Percentiles rank a stretch among this genome's conserved stretches.
Conservation (phyloP, 257 asterid genomes). For the Solanum appendiculatum region DNA sequence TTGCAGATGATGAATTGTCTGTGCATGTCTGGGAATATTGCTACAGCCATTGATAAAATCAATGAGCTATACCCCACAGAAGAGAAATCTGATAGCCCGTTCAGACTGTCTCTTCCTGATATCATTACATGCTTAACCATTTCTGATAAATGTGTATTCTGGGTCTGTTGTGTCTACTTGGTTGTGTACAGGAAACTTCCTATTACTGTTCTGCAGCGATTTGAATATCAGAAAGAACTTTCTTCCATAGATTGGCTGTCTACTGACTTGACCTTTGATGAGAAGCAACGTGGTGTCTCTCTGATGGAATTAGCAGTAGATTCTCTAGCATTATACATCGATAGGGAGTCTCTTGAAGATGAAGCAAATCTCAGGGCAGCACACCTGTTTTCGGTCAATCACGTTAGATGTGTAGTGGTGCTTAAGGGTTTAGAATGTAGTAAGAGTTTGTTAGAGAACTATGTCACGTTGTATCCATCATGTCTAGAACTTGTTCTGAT, state of each 20-base stretch:
- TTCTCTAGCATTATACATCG: slow-evolving; percentile 16
- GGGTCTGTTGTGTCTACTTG: slow-evolving; percentile 33
- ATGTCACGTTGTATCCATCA: slow-evolving; percentile 29
- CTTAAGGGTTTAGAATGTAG: slow-evolving; percentile 32
- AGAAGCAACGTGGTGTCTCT: slow-evolving; percentile 23
- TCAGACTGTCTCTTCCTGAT: slow-evolving; percentile 11
- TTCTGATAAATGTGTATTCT: slow-evolving; percentile 33
- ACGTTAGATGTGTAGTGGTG: slow-evolving; percentile 28
- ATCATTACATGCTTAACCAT: slow-evolving; percentile 16
- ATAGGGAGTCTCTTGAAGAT: slow-evolving; percentile 20
- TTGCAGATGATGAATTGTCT: slow-evolving; percentile 35
- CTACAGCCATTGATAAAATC: slow-evolving; percentile 27
- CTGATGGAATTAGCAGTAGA: slow-evolving; percentile 34
- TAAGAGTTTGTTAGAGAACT: slow-evolving; percentile 24
- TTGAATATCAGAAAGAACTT: slow-evolving; percentile 35
- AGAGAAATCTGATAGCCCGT: slow-evolving; percentile 11
- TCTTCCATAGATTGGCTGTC: slow-evolving; percentile 34
- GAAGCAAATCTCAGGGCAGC: slow-evolving; percentile 34
- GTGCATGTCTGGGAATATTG: slow-evolving; percentile 34
- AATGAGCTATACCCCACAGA: slow-evolving; percentile 12
- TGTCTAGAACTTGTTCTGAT: slow-evolving; percentile 38
- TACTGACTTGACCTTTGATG: slow-evolving; percentile 15
- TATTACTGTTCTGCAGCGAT: slow-evolving; percentile 11
- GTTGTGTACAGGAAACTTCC: slow-evolving; percentile 33
- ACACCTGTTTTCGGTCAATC: slow-evolving; percentile 35